Conservation (phyloP, 2,329 filamentous ascomycete species). For the Lasiodiplodia hormozganensis region DNA sequence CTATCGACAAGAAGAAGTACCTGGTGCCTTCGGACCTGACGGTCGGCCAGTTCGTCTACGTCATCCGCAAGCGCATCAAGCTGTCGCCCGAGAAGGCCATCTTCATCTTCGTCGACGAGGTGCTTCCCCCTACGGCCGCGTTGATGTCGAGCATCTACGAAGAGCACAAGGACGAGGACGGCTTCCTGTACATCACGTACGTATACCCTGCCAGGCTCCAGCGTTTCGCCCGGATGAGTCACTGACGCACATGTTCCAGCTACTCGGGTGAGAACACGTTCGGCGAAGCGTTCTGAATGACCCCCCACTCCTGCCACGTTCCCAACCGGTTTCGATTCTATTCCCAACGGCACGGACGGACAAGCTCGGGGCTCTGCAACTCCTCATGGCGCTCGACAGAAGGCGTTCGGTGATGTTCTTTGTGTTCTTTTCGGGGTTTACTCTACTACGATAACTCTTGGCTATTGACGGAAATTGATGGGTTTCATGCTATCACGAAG, state of each 20-base stretch:
- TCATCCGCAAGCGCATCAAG: slow-evolving; percentile 99
- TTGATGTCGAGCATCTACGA: slow-evolving; percentile 99
- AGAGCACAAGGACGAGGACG: slow-evolving; percentile 90
- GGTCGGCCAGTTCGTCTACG: slow-evolving; percentile 99
- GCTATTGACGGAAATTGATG: slow-evolving; percentile 25
- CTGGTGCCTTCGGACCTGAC: slow-evolving; percentile 96
- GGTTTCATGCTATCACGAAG: slow-evolving; percentile 13
- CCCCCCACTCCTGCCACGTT: slow-evolving; percentile 14
- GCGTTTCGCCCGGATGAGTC: slow-evolving; percentile 3
- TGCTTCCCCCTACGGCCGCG: slow-evolving; percentile 92
- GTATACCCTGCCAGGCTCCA: slow-evolving; percentile 39
- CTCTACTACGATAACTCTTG: slow-evolving; percentile 5
- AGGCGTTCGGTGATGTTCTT: slow-evolving; percentile 38
- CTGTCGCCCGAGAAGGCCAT: slow-evolving; percentile 99
- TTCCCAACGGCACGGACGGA: slow-evolving; percentile 16
- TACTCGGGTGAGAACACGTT: slow-evolving; percentile 99
- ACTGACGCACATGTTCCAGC: slow-evolving; percentile 46
- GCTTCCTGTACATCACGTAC: slow-evolving; percentile 97
- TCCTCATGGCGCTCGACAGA: slow-evolving; percentile 32
- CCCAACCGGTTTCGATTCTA: slow-evolving; percentile 22
- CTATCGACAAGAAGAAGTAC: slow-evolving; percentile 99
- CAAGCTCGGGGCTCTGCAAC: slow-evolving; percentile 15
- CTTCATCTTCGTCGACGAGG: slow-evolving; percentile 99
- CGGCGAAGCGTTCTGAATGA: slow-evolving; percentile 55
- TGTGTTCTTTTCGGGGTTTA: slow-evolving; percentile 31